phyloP scores from a whole-genome alignment of 225 moss, liverwort and hornwort species.

The Ulota crispa region DNA sequence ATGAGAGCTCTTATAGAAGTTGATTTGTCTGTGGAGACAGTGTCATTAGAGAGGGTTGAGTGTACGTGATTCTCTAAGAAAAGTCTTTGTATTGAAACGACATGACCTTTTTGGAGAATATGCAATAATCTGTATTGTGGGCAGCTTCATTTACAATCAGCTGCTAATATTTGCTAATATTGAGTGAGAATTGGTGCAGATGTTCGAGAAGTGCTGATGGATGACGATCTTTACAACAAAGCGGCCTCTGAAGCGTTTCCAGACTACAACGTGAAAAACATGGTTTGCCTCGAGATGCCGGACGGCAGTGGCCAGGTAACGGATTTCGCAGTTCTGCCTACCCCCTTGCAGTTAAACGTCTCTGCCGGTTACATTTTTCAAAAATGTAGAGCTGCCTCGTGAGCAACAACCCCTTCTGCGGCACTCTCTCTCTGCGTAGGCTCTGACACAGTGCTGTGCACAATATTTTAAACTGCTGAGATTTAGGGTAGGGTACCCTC shows the following conservation, averaged over 20 bases:
- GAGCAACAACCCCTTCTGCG: background rate
- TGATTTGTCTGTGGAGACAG: background rate
- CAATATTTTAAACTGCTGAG: background rate
- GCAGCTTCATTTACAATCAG: background rate
- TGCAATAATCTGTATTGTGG: background rate
- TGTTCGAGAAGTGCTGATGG: constrained; percentile 72
- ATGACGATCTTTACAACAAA: constrained; percentile 57
- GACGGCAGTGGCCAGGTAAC: constrained; percentile 87
- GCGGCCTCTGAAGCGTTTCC: constrained; percentile 82
- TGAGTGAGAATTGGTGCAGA: constrained; percentile 49
- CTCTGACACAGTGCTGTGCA: background rate
- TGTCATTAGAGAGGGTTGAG: background rate
- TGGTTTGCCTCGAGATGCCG: constrained; percentile 84
- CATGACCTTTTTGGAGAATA: background rate
- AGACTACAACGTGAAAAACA: constrained; percentile 83
- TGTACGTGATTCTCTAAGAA: background rate
- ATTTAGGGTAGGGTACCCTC: background rate
- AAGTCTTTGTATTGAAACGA: background rate
- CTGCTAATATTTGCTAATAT: background rate
- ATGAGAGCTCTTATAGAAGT: background rate
- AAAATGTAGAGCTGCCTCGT: background rate
- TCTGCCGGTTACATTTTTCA: background rate
- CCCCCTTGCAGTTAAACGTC: background rate
- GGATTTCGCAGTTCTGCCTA: background rate
- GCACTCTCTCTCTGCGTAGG: background rate